Base-by-base conservation (phyloP, 192 early-diverging fungal species). In the Rhizoclosmatium sp. region DNA sequence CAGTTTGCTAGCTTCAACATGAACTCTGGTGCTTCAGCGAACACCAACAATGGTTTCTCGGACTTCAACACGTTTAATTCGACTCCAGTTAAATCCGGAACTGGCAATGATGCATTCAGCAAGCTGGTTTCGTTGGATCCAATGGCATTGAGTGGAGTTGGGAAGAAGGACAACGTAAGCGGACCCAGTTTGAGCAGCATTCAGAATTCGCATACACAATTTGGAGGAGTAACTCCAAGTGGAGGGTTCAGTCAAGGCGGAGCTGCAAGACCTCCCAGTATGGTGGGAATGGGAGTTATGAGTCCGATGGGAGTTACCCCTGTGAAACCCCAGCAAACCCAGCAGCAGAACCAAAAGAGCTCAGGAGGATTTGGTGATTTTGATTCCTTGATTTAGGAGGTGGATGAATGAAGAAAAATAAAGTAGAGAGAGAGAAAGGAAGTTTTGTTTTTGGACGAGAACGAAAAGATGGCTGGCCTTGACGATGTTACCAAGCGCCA, bases 61-160 rank as follows among this genome's bases (percentile, higher is more conserved):
- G 47, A 61, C 44, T 79, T 75, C 65, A 70, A 46, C 58, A 7
- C 41, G 7, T 79, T 79, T 47, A 19, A 9, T 44, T 41, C 73
- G 67, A 56, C 51, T 21, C 48, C 60, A 12, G 42, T 72, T 23
- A 31, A 48, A 44, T 4, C 71, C 12, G 62, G 10, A 16, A 41
- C 62, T 23, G 23, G 23, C 1, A 21, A 76, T 47, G 85, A 86
- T 65, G 78, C 85, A 4, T 85, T 88, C 65, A 42, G 69, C 23
- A 82, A 82, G 58, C 78, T 88, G 2, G 87, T 88, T 4, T 85
- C 87, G 2, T 78, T 88, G 10, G 85, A 88, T 71, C 73, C 87
- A 3, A 81, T 45, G 21, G 74, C 85, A 1, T 77, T 88, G 41
- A 61, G 78, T 2, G 75, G 81, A 1, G 21, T 59, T 46, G 83